Evolutionary conservation across 352 stramenopile genomes (phyloP), one percentile per base, ranked within the genome.

Genomic region (Elongisporangium anandrum): DNA sequence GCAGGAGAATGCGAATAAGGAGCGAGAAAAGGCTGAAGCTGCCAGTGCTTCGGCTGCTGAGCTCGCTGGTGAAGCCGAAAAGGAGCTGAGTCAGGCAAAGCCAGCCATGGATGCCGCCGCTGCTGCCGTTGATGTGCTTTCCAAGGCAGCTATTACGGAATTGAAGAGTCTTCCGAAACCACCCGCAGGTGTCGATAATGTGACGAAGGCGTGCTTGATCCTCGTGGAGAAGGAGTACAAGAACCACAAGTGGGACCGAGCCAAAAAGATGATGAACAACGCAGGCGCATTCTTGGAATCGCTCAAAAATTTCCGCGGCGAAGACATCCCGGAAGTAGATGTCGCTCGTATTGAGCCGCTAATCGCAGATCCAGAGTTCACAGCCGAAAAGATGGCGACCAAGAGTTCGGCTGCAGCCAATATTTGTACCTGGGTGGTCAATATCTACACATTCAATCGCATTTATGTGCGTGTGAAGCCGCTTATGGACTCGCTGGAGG

Each of bases 211-310:
- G 3, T 96, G 95, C 50, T 75, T 99, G 16, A 99, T 99, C 62
- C 69, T 99, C 38, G 94, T 99, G 34, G 95, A 99, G 71, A 97
- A 98, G 56, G 94, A 99, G 70, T 98, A 98, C 78, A 99, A 98
- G 64, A 97, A 98, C 60, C 97, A 99, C 69, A 98, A 98, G 57
- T 99, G 97, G 97, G 95, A 99, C 57, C 87, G 91, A 19, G 97
- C 97, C 39, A 99, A 99, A 78, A 97, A 97, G 70, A 99, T 99
- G 97, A 99, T 99, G 97, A 92, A 95, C 64, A 99, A 99, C 65
- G 89, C 98, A 3, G 96, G 97, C 38, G 81, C 89, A 50, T 99
- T 99, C 67, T 86, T 98, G 47, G 89, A 95, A 41, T 78, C 88
- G 20, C 73, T 99, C 16, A 92, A 97, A 59, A 89, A 85, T 6